Evolutionary conservation across 2,329 filamentous ascomycete genomes (phyloP), one percentile per base, ranked within the genome.

Genomic region (Aschersonia sp.): DNA sequence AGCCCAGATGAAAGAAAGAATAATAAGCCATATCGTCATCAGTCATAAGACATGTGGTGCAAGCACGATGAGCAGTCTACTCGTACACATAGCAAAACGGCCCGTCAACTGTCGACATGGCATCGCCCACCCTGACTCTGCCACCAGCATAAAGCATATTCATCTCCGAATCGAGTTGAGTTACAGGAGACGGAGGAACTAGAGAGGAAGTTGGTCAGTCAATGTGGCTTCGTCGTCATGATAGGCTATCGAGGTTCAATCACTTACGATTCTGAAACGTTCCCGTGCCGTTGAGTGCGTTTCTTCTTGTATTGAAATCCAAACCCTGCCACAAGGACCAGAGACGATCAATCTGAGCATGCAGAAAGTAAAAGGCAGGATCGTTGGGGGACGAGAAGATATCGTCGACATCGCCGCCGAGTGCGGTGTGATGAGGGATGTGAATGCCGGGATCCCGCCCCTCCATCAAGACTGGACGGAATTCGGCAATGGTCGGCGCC

Each of bases 261-360:
- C 7, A 45, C 47, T 51, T 29, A 51, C 47, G 3, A 35, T 48
- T 49, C 9, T 7, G 6, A 30, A 49, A 38, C 0, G 50, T 51
- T 12, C 29, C 12, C 1, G 47, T 47, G 5, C 47, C 47, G 10
- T 49, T 30, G 4, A 51, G 35, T 10, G 41, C 50, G 31, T 49
- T 6, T 5, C 45, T 46, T 35, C 50, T 40, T 9, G 4, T 29
- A 2, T 29, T 3, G 5, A 43, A 49, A n/a, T 51, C 45, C 20
- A 47, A 45, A 9, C 35, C 50, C 43, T 51, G 50, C 50, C 50
- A 51, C 30, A 51, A 31, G 12, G 50, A 10, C 50, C 50, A 51
- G 9, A 51, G 12, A 4, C 47, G 44, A 40, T 51, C 50, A 5
- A 51, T 3, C 42, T 48, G 45, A 30, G 32, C 38, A 40, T 51